Percentiles rank a stretch among this genome's conserved stretches.
phyloP scores from a whole-genome alignment of 1,139 yeast species.

The Torulaspora pretoriensis region DNA sequence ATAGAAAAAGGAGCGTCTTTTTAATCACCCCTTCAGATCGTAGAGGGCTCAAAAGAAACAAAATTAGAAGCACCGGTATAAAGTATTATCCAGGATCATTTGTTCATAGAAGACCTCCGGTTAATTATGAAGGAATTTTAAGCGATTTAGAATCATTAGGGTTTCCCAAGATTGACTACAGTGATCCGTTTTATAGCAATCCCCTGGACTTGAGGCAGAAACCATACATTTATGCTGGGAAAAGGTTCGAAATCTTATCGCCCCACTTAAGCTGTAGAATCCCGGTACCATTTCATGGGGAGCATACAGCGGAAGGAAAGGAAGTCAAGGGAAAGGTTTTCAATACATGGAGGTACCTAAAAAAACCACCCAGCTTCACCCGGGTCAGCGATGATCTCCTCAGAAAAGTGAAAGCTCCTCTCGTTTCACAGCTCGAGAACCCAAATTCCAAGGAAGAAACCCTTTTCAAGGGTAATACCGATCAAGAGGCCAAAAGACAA shows the following conservation, averaged over 20 bases:
- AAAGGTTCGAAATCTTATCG: constrained; percentile 43
- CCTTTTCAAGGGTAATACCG: constrained; percentile 32
- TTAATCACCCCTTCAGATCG: background rate
- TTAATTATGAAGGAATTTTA: constrained; percentile 16
- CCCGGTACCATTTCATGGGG: constrained; percentile 26
- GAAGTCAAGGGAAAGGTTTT: constrained; percentile 7
- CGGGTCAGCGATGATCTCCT: constrained; percentile 37
- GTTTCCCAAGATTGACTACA: constrained; percentile 49
- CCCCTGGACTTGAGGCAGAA: constrained; percentile 48
- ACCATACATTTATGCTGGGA: constrained; percentile 66
- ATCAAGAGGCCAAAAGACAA: constrained; percentile 1
- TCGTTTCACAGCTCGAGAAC: constrained; percentile 50
- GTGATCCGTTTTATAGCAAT: constrained; percentile 60
- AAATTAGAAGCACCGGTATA: constrained; percentile 5
- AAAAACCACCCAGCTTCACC: constrained; percentile 41
- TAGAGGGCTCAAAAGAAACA: constrained; percentile 1
- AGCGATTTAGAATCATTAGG: constrained; percentile 43
- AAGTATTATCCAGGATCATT: constrained; percentile 8
- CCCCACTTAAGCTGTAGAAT: constrained; percentile 28
- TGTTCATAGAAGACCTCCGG: constrained; percentile 12
- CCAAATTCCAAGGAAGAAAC: constrained; percentile 40
- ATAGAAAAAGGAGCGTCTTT: background rate
- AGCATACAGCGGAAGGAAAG: constrained; percentile 13
- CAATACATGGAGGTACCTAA: constrained; percentile 39
- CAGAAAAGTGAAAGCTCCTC: constrained; percentile 20